Percentiles rank a stretch among this genome's conserved stretches.
Evolutionary conservation across 208 protist genomes (phyloP).

Genomic region (Leishmania braziliensis): DNA sequence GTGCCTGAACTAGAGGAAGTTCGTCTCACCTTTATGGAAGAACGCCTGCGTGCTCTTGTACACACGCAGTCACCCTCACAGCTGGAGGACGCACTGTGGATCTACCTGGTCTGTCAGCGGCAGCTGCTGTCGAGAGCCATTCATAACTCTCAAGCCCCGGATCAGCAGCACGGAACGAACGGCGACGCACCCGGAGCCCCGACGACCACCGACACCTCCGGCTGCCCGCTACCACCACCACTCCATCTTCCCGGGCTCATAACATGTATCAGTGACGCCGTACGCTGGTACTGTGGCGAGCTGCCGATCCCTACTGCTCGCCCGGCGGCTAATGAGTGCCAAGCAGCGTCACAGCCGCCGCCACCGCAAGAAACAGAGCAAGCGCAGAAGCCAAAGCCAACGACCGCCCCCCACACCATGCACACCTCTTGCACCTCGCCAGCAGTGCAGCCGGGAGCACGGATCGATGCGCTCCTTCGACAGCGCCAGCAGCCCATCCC

Average conservation of each 20-base stretch:
- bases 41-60: slow-evolving; percentile 25
- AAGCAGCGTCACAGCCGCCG: background rate
- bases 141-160: background rate
- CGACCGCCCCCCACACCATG: background rate
- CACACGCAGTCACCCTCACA: slow-evolving; percentile 27
- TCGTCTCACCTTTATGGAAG: slow-evolving; percentile 11
- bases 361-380: background rate
- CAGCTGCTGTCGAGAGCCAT: slow-evolving; percentile 15
- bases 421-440: background rate
- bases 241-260: slow-evolving; percentile 22
- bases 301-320: background rate
- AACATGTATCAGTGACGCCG: slow-evolving; percentile 19
- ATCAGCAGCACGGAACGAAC: background rate
- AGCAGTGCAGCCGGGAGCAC: slow-evolving; percentile 9
- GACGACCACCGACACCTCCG: background rate
- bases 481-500: slow-evolving; percentile 2
- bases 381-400: background rate
- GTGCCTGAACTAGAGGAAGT: background rate
- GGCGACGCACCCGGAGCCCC: background rate
- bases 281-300: slow-evolving; percentile 31
- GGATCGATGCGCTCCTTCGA: slow-evolving; percentile 23
- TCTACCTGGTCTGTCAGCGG: slow-evolving; percentile 16
- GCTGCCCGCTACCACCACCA: slow-evolving; percentile 7
- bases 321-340: background rate
- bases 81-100: slow-evolving; percentile 31